Percentiles rank a stretch among this genome's conserved stretches.
Conservation (phyloP, 192 early-diverging fungal genomes). For the Diversispora eburnea region DNA sequence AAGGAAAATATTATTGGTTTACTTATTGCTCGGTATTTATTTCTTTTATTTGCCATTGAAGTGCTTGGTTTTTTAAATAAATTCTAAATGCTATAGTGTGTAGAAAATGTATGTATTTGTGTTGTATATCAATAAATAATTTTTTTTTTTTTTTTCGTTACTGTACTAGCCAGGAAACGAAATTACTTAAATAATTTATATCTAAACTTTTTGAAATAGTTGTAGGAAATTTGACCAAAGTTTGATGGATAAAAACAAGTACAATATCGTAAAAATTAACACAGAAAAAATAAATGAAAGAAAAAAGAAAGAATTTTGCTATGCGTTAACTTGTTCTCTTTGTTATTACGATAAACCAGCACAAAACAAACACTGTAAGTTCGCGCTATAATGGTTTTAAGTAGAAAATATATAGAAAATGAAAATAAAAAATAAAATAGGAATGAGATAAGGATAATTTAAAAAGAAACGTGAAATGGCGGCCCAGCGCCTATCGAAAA, state of each 20-base stretch:
- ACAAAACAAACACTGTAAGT: too few species aligned
- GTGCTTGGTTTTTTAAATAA: too few species aligned
- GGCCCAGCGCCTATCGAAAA: not conserved
- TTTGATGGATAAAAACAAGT: not conserved
- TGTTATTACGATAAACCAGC: too few species aligned
- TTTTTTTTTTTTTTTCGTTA: not conserved
- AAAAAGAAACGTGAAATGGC: not conserved
- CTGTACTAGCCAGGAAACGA: too few species aligned
- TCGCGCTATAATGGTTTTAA: not conserved
- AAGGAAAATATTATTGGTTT: not conserved
- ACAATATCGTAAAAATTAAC: not conserved
- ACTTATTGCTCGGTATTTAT: constrained; percentile 10
- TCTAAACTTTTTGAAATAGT: too few species aligned
- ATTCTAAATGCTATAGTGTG: not conserved
- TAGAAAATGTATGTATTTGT: not conserved
- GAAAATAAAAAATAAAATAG: constrained; percentile 3
- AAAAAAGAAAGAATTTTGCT: not conserved
- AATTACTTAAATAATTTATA: too few species aligned
- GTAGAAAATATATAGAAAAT: not conserved
- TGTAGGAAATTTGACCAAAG: not conserved
- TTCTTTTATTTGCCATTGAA: too few species aligned
- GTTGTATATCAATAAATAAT: not conserved
- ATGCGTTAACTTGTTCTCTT: too few species aligned
- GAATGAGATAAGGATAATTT: too few species aligned
- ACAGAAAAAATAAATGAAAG: not conserved